phyloP scores from a whole-genome alignment of 257 asterid species.

The Nicotiana obtusifolia region DNA sequence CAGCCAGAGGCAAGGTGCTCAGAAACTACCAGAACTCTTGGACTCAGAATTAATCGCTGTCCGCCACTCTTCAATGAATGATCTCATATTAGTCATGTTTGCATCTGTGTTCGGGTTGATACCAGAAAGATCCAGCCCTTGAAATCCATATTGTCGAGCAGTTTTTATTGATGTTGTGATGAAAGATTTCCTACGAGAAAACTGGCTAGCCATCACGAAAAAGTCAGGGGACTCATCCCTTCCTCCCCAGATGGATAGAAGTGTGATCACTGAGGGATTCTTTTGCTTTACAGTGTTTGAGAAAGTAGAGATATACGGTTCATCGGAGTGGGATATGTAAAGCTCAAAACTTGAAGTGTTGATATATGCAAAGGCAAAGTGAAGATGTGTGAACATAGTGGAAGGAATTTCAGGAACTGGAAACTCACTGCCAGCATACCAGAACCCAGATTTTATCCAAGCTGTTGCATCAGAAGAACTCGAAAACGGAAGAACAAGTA shows the following conservation, averaged over 20 bases:
- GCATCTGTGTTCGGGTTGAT: slow-evolving; percentile 11
- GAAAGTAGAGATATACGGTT: slow-evolving; percentile 28
- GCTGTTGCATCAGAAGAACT: slow-evolving; percentile 13
- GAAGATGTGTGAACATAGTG: slow-evolving; percentile 31
- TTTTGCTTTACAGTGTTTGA: slow-evolving; percentile 20
- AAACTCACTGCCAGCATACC: slow-evolving; percentile 29
- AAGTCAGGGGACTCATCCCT: not conserved
- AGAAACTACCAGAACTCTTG: not conserved
- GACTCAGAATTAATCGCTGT: slow-evolving; percentile 21
- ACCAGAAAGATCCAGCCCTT: slow-evolving; percentile 16
- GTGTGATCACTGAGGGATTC: slow-evolving; percentile 32
- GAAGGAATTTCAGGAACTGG: slow-evolving; percentile 32
- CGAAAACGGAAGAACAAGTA: not conserved
- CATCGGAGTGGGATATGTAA: slow-evolving; percentile 17
- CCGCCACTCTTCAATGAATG: slow-evolving; percentile 32
- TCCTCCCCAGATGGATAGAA: slow-evolving; percentile 25
- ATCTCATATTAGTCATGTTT: slow-evolving; percentile 24
- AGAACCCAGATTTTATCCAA: slow-evolving; percentile 39
- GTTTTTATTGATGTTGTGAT: slow-evolving; percentile 17
- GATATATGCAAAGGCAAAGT: slow-evolving; percentile 26
- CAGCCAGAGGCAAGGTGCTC: not conserved
- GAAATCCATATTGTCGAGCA: slow-evolving; percentile 26
- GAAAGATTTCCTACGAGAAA: slow-evolving; percentile 18
- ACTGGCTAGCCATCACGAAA: slow-evolving; percentile 18
- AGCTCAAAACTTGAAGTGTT: slow-evolving; percentile 19